Evolutionary conservation across 345 rosid species (phyloP).

Genomic region (Odontarrhena argentea): DNA sequence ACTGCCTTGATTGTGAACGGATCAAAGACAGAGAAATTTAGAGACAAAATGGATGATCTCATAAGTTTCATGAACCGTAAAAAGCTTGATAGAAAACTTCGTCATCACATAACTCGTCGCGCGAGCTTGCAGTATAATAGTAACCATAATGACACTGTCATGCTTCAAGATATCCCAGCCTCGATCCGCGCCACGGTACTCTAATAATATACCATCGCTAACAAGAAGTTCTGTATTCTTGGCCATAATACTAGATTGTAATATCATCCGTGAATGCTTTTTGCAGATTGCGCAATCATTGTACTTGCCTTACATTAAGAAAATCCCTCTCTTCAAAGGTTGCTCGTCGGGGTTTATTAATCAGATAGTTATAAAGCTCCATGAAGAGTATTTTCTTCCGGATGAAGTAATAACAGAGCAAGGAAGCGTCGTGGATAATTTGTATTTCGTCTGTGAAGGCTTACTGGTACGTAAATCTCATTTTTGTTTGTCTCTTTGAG

Average conservation of each 20-base stretch:
- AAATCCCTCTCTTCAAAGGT: conserved; percentile 62
- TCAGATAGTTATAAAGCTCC: conserved; percentile 81
- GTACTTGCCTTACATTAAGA: conserved; percentile 62
- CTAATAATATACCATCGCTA: neutral
- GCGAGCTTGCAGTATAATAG: conserved; percentile 83
- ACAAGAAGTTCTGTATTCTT: too few species aligned
- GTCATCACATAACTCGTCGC: conserved; percentile 77
- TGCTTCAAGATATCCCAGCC: conserved; percentile 82
- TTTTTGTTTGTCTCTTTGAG: conserved; percentile 5
- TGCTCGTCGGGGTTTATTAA: conserved; percentile 85
- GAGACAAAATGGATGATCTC: conserved; percentile 93
- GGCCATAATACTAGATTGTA: too few species aligned
- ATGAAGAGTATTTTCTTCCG: conserved; percentile 96
- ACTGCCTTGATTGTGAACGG: conserved; percentile 98
- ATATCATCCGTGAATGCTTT: neutral
- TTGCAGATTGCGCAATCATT: conserved; percentile 71
- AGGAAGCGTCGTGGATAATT: conserved; percentile 86
- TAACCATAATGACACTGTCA: conserved; percentile 73
- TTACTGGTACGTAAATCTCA: conserved; percentile 57
- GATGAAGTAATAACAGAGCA: conserved; percentile 95
- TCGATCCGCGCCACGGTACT: conserved; percentile 92
- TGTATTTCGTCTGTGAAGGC: conserved; percentile 92
- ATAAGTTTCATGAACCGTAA: conserved; percentile 89
- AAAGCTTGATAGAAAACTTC: conserved; percentile 64
- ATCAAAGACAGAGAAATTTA: conserved; percentile 88